Evolutionary conservation across 73 alveolate genomes (phyloP).

Genomic region (Paramecium sonneborni): DNA sequence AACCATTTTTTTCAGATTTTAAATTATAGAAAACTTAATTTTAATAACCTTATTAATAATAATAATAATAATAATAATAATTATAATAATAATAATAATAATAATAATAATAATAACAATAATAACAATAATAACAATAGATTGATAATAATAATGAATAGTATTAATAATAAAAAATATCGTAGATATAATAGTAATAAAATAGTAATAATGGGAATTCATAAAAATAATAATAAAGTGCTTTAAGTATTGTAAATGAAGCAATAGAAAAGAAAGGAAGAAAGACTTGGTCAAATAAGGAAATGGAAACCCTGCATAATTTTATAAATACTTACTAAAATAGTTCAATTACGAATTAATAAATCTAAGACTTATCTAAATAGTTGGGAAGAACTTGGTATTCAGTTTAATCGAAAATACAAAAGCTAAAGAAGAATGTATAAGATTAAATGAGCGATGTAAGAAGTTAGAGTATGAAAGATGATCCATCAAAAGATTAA

Average conservation of each 20-base stretch:
- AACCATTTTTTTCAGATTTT: neutral
- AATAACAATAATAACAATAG: neutral
- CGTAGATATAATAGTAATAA: neutral
- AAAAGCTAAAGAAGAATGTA: neutral
- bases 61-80: neutral
- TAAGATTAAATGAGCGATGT: neutral
- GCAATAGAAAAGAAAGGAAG: neutral
- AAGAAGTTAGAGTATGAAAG: slow-evolving; percentile 12
- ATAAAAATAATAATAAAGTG: neutral
- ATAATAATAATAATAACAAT: too few species aligned
- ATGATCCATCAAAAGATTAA: neutral
- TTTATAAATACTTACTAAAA: slow-evolving; percentile 3
- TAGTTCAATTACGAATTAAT: neutral
- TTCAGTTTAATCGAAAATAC: slow-evolving; percentile 6
- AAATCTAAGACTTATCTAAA: neutral
- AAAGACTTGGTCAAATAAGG: slow-evolving; percentile 28
- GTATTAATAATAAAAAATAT: neutral
- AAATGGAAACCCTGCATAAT: neutral
- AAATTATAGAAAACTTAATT: neutral
- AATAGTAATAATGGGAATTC: neutral
- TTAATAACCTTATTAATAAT: neutral
- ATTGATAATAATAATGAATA: neutral
- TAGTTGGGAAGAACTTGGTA: slow-evolving; percentile 43
- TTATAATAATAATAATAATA: neutral
- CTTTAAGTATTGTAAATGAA: slow-evolving; percentile 9